Conservation (phyloP, 1,139 yeast species). For the Blastobotrys illinoisensis region DNA sequence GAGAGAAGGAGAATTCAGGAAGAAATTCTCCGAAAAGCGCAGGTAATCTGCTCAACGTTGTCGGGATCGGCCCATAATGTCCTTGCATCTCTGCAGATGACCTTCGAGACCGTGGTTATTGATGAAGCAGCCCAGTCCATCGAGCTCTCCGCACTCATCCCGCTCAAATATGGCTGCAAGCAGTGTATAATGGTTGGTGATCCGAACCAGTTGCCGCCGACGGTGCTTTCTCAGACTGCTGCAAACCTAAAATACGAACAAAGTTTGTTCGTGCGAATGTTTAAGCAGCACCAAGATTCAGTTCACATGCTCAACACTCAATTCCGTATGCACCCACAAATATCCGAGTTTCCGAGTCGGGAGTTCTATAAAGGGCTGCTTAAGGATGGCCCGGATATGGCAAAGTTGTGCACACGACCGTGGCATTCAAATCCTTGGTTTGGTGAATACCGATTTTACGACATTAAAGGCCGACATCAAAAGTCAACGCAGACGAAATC, state of each 20-base stretch:
- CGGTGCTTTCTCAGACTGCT: conserved; percentile 91
- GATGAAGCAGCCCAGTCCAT: conserved; percentile 99
- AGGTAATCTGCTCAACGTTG: conserved; percentile 84
- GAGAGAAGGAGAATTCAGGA: conserved; percentile 73
- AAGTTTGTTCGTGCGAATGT: conserved; percentile 92
- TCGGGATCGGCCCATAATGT: conserved; percentile 95
- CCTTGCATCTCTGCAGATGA: conserved; percentile 64
- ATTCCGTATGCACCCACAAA: conserved; percentile 96
- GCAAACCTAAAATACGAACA: conserved; percentile 78
- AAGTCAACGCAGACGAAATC: conserved; percentile 63
- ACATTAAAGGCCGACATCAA: conserved; percentile 60
- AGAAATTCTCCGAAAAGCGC: conserved; percentile 67
- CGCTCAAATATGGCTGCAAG: conserved; percentile 85
- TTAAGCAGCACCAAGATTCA: conserved; percentile 52
- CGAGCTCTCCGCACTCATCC: conserved; percentile 86
- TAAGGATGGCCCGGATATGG: conserved; percentile 72
- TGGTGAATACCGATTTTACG: conserved; percentile 75
- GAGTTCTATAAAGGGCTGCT: conserved; percentile 74
- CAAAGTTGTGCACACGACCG: conserved; percentile 48
- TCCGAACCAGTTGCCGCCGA: conserved; percentile 97
- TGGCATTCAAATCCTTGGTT: conserved; percentile 63
- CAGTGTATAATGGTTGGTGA: conserved; percentile 98
- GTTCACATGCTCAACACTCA: conserved; percentile 85
- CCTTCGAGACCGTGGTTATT: conserved; percentile 87
- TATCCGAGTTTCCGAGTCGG: conserved; percentile 77